Base-by-base conservation (phyloP, 2,329 filamentous ascomycete genomes). In the Fusarium pilosicola region DNA sequence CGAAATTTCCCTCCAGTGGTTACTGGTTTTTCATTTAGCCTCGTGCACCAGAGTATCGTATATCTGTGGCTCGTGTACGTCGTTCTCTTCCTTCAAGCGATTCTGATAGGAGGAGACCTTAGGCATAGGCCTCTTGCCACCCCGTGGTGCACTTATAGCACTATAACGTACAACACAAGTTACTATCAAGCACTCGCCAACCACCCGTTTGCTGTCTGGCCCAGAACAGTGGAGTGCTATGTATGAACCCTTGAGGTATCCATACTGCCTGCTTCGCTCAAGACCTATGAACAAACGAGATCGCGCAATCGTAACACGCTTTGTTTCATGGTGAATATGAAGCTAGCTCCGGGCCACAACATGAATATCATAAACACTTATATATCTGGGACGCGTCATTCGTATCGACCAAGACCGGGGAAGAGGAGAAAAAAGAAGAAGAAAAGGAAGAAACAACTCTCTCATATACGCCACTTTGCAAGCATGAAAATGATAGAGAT, bases 361-460 rank as follows among this genome's bases (percentile, higher is more conserved):
- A 65, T 61, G 46, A 70, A 70, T 57, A 68, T 76, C 73, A 72
- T 77, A 68, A 73, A 73, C 70, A 75, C 62, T 65, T 68, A 61
- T 62, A 74, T 54, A 45, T 65, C 57, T 45, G 69, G 70, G 73
- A 68, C 66, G 65, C 65, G 61, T 70, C 63, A 68, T 61, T 70
- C 71, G 54, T 75, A 56, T 72, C 59, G 57, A 67, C 57, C 66
- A 60, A 61, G 55, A 65, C 58, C 55, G 64, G 17, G 28, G 46
- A 32, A 49, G 22, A 12, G 2, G 56, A 56, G 62, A 15, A 44
- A 38, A 63, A 49, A 12, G 2, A 58, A 18, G 17, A 18, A 36
- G 2, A 36, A 36, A 6, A 39, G 32, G 59, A 61, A 55, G 38
- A 57, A 60, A 62, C 41, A 70, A 62, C 59, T 62, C 59, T 45